phyloP scores from a whole-genome alignment of 1,139 yeast genomes.

The Zygoascus sp. region DNA sequence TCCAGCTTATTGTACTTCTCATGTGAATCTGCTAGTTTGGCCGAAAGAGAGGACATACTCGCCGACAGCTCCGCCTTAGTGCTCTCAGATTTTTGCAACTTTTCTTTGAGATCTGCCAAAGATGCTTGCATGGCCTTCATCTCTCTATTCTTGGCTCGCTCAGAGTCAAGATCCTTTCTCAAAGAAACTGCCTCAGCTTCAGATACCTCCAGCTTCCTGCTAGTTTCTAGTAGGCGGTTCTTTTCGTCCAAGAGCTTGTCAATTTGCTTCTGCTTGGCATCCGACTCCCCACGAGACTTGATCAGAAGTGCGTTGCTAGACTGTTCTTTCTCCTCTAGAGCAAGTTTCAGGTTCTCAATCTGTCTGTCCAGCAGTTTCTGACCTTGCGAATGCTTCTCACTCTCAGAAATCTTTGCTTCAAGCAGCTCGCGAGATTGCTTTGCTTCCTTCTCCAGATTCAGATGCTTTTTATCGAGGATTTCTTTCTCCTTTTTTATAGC shows the following conservation, averaged over 20 bases:
- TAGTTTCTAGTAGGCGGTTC: conserved; percentile 19
- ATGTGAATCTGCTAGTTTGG: conserved; percentile 24
- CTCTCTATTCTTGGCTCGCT: conserved; percentile 23
- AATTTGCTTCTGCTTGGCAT: conserved; percentile 26
- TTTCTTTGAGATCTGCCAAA: conserved; percentile 39
- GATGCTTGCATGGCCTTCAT: conserved; percentile 22
- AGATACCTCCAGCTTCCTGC: conserved; percentile 17
- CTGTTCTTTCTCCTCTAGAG: conserved; percentile 29
- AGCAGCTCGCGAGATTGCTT: conserved; percentile 26
- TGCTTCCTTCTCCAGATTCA: conserved; percentile 29
- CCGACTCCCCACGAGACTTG: conserved; percentile 24
- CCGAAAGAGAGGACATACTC: conserved; percentile 20
- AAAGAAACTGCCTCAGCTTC: conserved; percentile 23
- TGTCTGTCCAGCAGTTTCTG: conserved; percentile 25
- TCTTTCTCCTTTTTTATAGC: conserved; percentile 26
- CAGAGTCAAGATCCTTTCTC: conserved; percentile 24
- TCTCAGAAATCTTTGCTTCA: conserved; percentile 29
- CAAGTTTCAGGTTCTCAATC: conserved; percentile 23
- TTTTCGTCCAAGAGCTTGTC: conserved; percentile 24
- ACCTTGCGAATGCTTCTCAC: conserved; percentile 25
- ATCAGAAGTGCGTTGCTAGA: conserved; percentile 23
- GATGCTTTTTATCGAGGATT: conserved; percentile 27
- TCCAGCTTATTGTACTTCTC: conserved; percentile 21
- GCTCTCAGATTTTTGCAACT: conserved; percentile 34
- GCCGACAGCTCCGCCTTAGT: conserved; percentile 24